phyloP scores from a whole-genome alignment of 768 basidiomycete genomes.

The Arthromyces matolae region DNA sequence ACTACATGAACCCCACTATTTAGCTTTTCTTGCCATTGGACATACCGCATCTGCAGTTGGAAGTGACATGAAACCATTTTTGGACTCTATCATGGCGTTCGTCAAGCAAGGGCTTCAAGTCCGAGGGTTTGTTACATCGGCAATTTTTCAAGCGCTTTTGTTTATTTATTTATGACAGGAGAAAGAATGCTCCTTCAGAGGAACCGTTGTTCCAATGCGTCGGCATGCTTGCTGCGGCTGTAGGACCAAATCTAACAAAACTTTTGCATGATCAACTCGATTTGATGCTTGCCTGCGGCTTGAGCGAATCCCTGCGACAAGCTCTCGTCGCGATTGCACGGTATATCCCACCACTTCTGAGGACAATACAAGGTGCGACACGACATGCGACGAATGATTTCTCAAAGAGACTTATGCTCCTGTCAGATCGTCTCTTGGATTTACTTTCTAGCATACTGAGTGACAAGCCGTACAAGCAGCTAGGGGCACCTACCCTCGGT shows the following conservation, averaged over 20 bases:
- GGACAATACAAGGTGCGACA: constrained; percentile 80
- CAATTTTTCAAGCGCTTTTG: no score
- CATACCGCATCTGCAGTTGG: constrained; percentile 89
- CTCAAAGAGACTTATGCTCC: not conserved
- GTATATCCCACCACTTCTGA: constrained; percentile 85
- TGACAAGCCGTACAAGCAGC: constrained; percentile 81
- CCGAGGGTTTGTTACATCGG: constrained; percentile 79
- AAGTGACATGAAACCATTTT: constrained; percentile 93
- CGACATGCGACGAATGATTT: no score
- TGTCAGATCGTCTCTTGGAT: constrained; percentile 82
- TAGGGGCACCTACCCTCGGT: constrained; percentile 75
- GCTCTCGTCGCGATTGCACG: constrained; percentile 82
- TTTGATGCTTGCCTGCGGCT: constrained; percentile 90
- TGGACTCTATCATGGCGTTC: constrained; percentile 85
- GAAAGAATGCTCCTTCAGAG: constrained; percentile 90
- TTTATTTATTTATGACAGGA: constrained; percentile 32
- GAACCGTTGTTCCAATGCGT: constrained; percentile 97
- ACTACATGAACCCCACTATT: constrained; percentile 12
- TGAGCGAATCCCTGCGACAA: constrained; percentile 84
- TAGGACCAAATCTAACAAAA: constrained; percentile 94
- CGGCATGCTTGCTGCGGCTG: constrained; percentile 91
- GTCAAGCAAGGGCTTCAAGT: constrained; percentile 87
- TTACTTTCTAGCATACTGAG: constrained; percentile 76
- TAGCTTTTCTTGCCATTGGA: constrained; percentile 95
- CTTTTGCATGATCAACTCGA: constrained; percentile 95